Evolutionary conservation across 352 stramenopile genomes (phyloP).

Genomic region (Phytophthora ramorum): DNA sequence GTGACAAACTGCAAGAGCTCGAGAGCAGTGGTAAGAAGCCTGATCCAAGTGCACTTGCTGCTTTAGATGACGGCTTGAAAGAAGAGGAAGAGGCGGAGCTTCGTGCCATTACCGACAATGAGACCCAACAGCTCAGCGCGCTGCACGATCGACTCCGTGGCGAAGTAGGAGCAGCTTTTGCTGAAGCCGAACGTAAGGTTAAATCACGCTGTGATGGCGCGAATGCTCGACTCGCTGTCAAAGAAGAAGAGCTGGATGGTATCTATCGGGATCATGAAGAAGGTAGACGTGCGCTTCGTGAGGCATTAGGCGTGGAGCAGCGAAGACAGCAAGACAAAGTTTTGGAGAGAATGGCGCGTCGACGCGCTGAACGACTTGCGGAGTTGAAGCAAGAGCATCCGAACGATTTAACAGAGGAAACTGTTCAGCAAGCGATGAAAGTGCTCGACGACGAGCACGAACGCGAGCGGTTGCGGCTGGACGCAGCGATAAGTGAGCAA

Average conservation of each 20-base stretch:
- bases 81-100: conserved; percentile 14
- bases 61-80: conserved; percentile 14
- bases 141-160: conserved; percentile 19
- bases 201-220: conserved; percentile 22
- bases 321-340: conserved; percentile 48
- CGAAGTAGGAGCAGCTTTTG: conserved; percentile 24
- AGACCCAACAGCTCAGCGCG: conserved; percentile 11
- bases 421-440: conserved; percentile 7
- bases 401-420: conserved; percentile 10
- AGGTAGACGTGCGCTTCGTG: conserved; percentile 20
- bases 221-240: conserved; percentile 10
- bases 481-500: conserved; percentile 30
- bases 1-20: conserved; percentile 17
- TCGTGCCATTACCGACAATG: conserved; percentile 9
- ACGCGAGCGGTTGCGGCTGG: conserved; percentile 27
- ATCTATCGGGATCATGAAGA: conserved; percentile 36
- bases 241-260: conserved; percentile 23
- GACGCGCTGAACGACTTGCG: conserved; percentile 15
- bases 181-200: conserved; percentile 18
- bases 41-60: conserved; percentile 3
- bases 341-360: conserved; percentile 31
- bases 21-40: background rate
- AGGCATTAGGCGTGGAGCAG: conserved; percentile 36
- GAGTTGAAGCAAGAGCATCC: conserved; percentile 23
- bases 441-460: conserved; percentile 31